These are phyloP conservation scores for Chloropicon primus DNA, from an alignment of 139 green algal species.

Conservation along the genomic window DNA sequence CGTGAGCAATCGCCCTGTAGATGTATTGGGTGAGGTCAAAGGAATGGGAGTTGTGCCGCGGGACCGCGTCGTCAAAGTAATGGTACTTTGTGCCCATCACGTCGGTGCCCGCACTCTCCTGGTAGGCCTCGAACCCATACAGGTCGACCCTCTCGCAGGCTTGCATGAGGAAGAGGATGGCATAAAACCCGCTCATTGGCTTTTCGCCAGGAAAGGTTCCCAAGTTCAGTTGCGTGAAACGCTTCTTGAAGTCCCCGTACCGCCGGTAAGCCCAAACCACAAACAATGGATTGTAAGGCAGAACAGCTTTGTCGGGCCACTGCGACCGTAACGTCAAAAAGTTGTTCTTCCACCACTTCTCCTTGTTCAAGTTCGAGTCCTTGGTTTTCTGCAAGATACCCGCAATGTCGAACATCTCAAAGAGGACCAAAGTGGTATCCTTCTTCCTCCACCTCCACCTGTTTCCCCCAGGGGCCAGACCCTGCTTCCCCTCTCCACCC, in stretches of 20 bases:
- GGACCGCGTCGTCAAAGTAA: slow-evolving; percentile 11
- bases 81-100: slow-evolving; percentile 2
- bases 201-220: slow-evolving; percentile 4
- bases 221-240: slow-evolving; percentile 1
- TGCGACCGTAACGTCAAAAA: not conserved
- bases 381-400: slow-evolving; percentile 4
- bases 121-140: slow-evolving; percentile 6
- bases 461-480: not conserved
- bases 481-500: not conserved
- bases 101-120: not conserved
- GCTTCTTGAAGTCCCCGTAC: not conserved
- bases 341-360: slow-evolving; percentile 10
- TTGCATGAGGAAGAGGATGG: slow-evolving; percentile 2
- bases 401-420: slow-evolving; percentile 12
- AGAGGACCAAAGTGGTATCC: not conserved
- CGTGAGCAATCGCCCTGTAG: slow-evolving; percentile 1
- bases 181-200: slow-evolving; percentile 11
- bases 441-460: not conserved
- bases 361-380: slow-evolving; percentile 8
- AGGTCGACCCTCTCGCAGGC: slow-evolving; percentile 5
- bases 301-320: slow-evolving; percentile 1
- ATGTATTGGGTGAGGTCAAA: slow-evolving; percentile 17
- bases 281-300: not conserved
- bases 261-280: slow-evolving; percentile 1
- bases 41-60: slow-evolving; percentile 12